phyloP scores from a whole-genome alignment of 1,284 basidiomycete genomes.

The Cerioporus squamosus region DNA sequence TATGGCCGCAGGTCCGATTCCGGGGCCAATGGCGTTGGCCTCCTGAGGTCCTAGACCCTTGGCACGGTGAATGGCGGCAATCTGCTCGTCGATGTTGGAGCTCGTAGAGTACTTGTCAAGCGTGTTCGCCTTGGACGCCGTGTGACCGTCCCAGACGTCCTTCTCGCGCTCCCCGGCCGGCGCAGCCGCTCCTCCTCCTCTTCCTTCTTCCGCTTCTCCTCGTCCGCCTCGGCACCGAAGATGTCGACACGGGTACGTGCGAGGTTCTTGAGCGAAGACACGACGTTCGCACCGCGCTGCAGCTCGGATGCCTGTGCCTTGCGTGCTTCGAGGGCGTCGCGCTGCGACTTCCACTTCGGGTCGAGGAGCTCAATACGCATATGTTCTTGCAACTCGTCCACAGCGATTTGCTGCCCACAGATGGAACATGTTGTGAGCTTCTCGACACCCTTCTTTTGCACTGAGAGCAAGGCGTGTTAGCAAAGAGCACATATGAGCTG shows the following conservation, averaged over 20 bases:
- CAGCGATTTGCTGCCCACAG: constrained; percentile 92
- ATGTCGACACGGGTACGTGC: constrained; percentile 93
- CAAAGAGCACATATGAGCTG: background rate
- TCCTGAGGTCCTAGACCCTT: constrained; percentile 88
- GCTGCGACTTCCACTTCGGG: constrained; percentile 96
- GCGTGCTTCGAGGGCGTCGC: constrained; percentile 84
- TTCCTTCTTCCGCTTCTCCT: constrained; percentile 82
- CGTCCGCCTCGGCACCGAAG: constrained; percentile 90
- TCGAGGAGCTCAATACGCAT: constrained; percentile 98
- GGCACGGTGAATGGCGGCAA: constrained; percentile 89
- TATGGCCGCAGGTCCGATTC: constrained; percentile 77
- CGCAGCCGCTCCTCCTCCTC: constrained; percentile 83
- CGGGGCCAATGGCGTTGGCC: constrained; percentile 76
- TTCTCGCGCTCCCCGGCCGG: constrained; percentile 87
- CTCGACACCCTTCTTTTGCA: constrained; percentile 70
- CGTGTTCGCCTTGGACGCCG: constrained; percentile 86
- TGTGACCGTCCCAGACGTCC: constrained; percentile 96
- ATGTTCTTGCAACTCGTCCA: constrained; percentile 96
- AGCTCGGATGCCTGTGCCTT: constrained; percentile 90
- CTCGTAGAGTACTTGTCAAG: constrained; percentile 89
- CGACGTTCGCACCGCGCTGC: constrained; percentile 89
- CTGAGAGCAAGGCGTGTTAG: constrained; percentile 40
- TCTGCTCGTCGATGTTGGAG: constrained; percentile 94
- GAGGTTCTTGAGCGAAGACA: constrained; percentile 88
- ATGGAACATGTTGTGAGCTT: constrained; percentile 89